Evolutionary conservation across 257 asterid genomes (phyloP).

Genomic region (Verbascum thapsus): DNA sequence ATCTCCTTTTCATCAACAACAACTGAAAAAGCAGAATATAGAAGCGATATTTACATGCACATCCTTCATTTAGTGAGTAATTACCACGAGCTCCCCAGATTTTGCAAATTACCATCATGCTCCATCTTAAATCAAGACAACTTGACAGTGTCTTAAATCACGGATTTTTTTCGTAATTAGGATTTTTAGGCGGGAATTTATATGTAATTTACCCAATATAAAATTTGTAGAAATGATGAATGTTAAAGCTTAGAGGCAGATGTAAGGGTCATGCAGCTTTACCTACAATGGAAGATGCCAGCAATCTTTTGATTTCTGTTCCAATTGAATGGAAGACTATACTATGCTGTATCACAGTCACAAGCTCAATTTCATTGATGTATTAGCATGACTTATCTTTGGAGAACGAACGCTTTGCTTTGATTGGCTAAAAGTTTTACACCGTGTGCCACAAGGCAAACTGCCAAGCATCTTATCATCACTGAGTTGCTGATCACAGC

Average conservation of each 20-base stretch:
- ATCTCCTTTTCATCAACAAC: background rate
- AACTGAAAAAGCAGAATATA: background rate
- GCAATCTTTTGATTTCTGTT: conserved; percentile 6
- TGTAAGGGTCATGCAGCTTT: conserved; percentile 21
- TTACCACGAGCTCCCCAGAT: too few species aligned
- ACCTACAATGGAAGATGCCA: conserved; percentile 18
- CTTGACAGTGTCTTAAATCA: too few species aligned
- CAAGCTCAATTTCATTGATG: conserved; percentile 19
- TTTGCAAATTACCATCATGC: too few species aligned
- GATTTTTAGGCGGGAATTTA: too few species aligned
- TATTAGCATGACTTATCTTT: conserved; percentile 27
- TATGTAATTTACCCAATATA: too few species aligned
- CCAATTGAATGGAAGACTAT: conserved; percentile 8
- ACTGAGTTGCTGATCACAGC: conserved; percentile 56
- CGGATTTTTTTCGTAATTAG: too few species aligned
- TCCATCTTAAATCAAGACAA: too few species aligned
- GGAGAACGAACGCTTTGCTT: conserved; percentile 31
- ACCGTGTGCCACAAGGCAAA: conserved; percentile 56
- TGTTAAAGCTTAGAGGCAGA: background rate
- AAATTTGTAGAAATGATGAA: background rate
- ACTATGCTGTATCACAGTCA: background rate
- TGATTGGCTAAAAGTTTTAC: conserved; percentile 50
- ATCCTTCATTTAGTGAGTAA: too few species aligned
- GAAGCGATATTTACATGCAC: too few species aligned
- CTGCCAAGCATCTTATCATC: conserved; percentile 56